Conservation (phyloP, 495 filamentous ascomycete genomes). For the Penicillium subrubescens region DNA sequence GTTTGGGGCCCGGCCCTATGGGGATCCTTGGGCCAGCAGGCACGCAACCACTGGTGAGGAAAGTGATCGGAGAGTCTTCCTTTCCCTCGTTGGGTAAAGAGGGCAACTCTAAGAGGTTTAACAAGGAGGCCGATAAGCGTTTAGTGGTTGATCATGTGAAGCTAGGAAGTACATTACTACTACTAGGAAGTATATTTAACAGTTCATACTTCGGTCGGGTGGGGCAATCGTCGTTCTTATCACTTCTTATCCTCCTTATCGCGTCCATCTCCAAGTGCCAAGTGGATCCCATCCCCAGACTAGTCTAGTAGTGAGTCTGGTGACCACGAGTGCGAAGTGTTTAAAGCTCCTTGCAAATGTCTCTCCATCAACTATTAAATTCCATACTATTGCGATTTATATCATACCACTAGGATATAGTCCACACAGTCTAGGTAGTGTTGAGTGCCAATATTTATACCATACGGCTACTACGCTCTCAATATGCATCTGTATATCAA, state of each 20-base stretch:
- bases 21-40: conserved; percentile 14
- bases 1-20: conserved; percentile 1
- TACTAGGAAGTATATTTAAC: not conserved
- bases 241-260: not conserved
- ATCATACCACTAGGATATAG: too few species aligned
- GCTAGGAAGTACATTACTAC: not conserved
- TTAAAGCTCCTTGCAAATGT: too few species aligned
- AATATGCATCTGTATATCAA: not conserved
- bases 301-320: too few species aligned
- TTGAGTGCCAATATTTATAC: too few species aligned
- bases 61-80: not conserved
- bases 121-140: not conserved
- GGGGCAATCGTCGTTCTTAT: not conserved
- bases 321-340: too few species aligned
- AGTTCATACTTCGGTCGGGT: not conserved
- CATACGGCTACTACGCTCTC: too few species aligned
- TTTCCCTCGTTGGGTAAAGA: not conserved
- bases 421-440: too few species aligned
- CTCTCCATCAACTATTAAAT: too few species aligned
- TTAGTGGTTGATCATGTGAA: not conserved
- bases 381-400: too few species aligned
- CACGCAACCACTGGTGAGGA: conserved; percentile 8
- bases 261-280: not conserved
- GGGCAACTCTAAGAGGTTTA: not conserved
- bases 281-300: not conserved